Conservation (phyloP, 768 basidiomycete species). For the Strobilomyces dryophilus region DNA sequence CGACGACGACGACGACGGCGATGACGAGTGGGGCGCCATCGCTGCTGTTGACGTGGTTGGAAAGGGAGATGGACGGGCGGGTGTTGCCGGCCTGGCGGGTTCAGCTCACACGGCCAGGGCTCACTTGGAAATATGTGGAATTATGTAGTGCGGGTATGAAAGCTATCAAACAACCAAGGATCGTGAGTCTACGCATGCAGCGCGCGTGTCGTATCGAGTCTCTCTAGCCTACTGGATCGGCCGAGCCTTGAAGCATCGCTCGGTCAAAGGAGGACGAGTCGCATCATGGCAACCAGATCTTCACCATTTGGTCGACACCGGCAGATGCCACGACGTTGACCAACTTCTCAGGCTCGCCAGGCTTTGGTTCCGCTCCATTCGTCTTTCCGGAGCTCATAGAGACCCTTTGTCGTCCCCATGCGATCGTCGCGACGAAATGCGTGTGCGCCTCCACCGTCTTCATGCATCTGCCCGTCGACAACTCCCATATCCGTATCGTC, state of each 20-base stretch:
- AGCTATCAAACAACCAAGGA: conserved; percentile 27
- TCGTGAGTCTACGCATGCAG: conserved; percentile 26
- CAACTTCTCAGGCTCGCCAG: conserved; percentile 47
- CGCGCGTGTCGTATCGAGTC: conserved; percentile 26
- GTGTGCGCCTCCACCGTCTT: conserved; percentile 86
- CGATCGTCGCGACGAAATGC: conserved; percentile 76
- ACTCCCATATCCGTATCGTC: conserved; percentile 87
- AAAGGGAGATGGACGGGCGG: conserved; percentile 25
- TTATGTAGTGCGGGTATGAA: conserved; percentile 36
- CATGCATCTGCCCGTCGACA: conserved; percentile 77
- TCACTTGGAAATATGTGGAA: conserved; percentile 20
- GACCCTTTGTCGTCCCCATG: conserved; percentile 67
- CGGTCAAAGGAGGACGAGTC: conserved; percentile 7
- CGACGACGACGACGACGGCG: conserved; percentile 59
- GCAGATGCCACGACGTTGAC: conserved; percentile 69
- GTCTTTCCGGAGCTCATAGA: conserved; percentile 38
- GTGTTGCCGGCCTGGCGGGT: conserved; percentile 23
- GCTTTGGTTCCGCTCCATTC: conserved; percentile 31
- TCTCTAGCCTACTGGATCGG: conserved; percentile 5
- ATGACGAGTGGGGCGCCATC: conserved; percentile 72
- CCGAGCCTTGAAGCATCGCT: not conserved
- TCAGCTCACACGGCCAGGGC: conserved; percentile 24
- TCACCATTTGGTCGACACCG: conserved; percentile 63
- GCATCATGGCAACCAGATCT: conserved; percentile 57
- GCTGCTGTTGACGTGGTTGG: conserved; percentile 31